These are phyloP conservation scores for Candida piceae DNA, from an alignment of 805 yeast genomes.

Conservation along the genomic window DNA sequence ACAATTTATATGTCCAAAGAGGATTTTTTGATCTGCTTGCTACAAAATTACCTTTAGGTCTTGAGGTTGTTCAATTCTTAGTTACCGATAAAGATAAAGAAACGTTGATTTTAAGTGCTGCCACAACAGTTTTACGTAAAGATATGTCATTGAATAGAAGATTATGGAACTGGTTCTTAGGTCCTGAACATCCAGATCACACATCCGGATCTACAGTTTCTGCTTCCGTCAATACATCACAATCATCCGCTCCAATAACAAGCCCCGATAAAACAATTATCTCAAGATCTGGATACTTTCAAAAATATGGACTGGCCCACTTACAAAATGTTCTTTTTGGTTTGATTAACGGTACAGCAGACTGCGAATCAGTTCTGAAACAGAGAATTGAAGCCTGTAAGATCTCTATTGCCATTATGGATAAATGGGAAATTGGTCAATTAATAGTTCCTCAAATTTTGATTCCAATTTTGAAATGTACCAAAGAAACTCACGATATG, in stretches of 20 bases:
- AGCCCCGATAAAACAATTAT: slow-evolving; percentile 9
- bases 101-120: slow-evolving; percentile 54
- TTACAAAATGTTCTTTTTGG: slow-evolving; percentile 51
- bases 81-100: slow-evolving; percentile 51
- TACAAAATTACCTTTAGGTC: slow-evolving; percentile 59
- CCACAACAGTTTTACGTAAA: slow-evolving; percentile 64
- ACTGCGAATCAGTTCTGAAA: slow-evolving; percentile 18
- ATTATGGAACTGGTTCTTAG: slow-evolving; percentile 88
- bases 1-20: slow-evolving; percentile 71
- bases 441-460: slow-evolving; percentile 65
- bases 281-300: slow-evolving; percentile 52
- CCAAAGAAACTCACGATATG: slow-evolving; percentile 29
- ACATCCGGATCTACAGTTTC: background rate
- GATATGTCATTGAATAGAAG: slow-evolving; percentile 96
- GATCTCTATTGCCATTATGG: slow-evolving; percentile 72
- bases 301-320: slow-evolving; percentile 45
- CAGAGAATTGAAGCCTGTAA: slow-evolving; percentile 49
- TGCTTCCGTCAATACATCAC: background rate
- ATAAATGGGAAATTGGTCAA: slow-evolving; percentile 91
- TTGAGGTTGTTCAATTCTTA: slow-evolving; percentile 47
- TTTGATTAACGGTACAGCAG: slow-evolving; percentile 33
- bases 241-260: slow-evolving; percentile 6
- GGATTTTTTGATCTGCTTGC: slow-evolving; percentile 83
- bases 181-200: slow-evolving; percentile 51
- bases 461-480: slow-evolving; percentile 54